Conservation (phyloP, 1,284 basidiomycete species). For the Thelephora terrestris region DNA sequence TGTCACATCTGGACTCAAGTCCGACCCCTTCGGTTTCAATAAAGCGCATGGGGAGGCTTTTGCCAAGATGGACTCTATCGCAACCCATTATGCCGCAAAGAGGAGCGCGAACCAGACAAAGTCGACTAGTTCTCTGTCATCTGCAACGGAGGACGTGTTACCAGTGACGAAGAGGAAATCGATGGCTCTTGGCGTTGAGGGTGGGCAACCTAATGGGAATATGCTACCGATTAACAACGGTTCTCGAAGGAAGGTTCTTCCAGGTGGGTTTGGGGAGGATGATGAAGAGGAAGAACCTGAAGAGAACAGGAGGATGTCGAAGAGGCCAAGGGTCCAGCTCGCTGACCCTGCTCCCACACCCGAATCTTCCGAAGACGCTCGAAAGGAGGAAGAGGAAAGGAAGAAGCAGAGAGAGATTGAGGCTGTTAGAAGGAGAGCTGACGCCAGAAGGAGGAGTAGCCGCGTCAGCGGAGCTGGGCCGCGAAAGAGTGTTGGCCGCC, state of each 20-base stretch:
- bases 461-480: constrained; percentile 41
- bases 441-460: constrained; percentile 55
- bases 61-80: constrained; percentile 68
- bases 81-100: constrained; percentile 45
- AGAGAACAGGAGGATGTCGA: constrained; percentile 16
- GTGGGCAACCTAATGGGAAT: constrained; percentile 30
- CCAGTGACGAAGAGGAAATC: constrained; percentile 32
- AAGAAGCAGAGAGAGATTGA: constrained; percentile 40
- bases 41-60: constrained; percentile 54
- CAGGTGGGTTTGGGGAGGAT: constrained; percentile 46
- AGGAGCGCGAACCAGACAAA: constrained; percentile 19
- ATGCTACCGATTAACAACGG: constrained; percentile 36
- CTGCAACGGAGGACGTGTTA: constrained; percentile 7
- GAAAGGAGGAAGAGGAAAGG: constrained; percentile 24
- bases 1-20: background rate
- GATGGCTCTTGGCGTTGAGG: constrained; percentile 27
- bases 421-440: constrained; percentile 49
- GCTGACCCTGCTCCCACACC: background rate
- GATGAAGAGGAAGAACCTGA: constrained; percentile 33
- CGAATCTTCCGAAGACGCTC: background rate
- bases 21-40: constrained; percentile 33
- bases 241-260: constrained; percentile 34
- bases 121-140: background rate
- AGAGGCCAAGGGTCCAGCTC: background rate
- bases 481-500: background rate